Evolutionary conservation across 169 alveolate genomes (phyloP).

Genomic region (Hepatocystis sp.): DNA sequence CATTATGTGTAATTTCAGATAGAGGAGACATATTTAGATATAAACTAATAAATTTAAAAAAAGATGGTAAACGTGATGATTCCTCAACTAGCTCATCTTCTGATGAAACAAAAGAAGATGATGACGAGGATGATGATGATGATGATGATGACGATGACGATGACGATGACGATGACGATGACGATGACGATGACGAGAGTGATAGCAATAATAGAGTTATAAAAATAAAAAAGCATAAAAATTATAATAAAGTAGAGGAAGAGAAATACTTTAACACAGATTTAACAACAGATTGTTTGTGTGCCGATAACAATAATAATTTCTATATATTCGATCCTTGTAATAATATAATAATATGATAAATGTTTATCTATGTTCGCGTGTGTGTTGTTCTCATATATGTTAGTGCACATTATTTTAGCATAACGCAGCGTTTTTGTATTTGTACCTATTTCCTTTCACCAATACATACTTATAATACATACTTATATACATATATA

Average conservation of each 20-base stretch:
- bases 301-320: constrained; percentile 63
- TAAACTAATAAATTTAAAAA: constrained; percentile 17
- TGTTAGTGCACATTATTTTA: no score
- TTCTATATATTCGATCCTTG: constrained; percentile 71
- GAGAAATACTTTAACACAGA: constrained; percentile 40
- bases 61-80: constrained; percentile 9
- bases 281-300: constrained; percentile 46
- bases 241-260: constrained; percentile 9
- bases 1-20: constrained; percentile 49
- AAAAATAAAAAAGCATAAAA: constrained; percentile 28
- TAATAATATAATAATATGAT: no score
- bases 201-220: constrained; percentile 2
- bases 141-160: constrained; percentile 1
- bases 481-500: no score
- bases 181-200: neutral
- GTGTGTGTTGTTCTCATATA: no score
- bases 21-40: constrained; percentile 59
- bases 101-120: constrained; percentile 19
- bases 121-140: constrained; percentile 2
- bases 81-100: constrained; percentile 22
- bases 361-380: no score
- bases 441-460: no score
- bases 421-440: no score
- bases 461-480: no score
- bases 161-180: constrained; percentile 10